Conservation (phyloP, 352 stramenopile genomes). For the Pseudoperonospora humuli region DNA sequence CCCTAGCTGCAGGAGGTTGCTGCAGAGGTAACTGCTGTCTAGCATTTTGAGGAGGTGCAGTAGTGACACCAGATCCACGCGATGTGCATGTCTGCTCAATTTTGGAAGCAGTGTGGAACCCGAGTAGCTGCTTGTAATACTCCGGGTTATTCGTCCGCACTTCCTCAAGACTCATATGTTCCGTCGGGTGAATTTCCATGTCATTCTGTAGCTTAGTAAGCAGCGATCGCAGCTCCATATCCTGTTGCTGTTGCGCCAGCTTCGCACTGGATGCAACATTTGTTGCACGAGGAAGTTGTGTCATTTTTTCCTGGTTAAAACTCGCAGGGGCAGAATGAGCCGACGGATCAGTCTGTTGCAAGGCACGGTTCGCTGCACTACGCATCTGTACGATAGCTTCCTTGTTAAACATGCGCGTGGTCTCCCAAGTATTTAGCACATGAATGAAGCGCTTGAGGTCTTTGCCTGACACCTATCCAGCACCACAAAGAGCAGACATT, state of each 20-base stretch:
- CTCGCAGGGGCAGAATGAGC: slow-evolving; percentile 31
- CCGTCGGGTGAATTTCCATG: slow-evolving; percentile 79
- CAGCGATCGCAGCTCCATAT: slow-evolving; percentile 74
- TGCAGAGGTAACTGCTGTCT: slow-evolving; percentile 5
- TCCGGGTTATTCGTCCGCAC: slow-evolving; percentile 79
- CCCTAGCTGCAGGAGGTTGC: slow-evolving; percentile 15
- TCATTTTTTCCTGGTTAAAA: slow-evolving; percentile 35
- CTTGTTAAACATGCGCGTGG: slow-evolving; percentile 42
- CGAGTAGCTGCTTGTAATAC: slow-evolving; percentile 77
- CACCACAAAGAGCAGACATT: not conserved
- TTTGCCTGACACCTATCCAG: slow-evolving; percentile 55
- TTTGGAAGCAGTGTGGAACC: slow-evolving; percentile 44
- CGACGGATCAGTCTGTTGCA: slow-evolving; percentile 41
- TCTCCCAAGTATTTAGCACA: slow-evolving; percentile 82
- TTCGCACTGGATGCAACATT: slow-evolving; percentile 10
- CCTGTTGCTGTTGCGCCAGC: slow-evolving; percentile 34
- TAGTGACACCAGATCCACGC: slow-evolving; percentile 2
- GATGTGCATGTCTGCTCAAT: slow-evolving; percentile 8
- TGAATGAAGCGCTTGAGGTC: slow-evolving; percentile 80
- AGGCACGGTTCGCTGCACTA: slow-evolving; percentile 43
- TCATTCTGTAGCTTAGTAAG: slow-evolving; percentile 84
- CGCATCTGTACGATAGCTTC: slow-evolving; percentile 66
- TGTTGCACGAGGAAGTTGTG: slow-evolving; percentile 1
- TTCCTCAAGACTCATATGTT: slow-evolving; percentile 83
- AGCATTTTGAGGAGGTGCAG: slow-evolving; percentile 9